Evolutionary conservation across 208 protist species (phyloP).

Genomic region (Crithidia fasciculata): DNA sequence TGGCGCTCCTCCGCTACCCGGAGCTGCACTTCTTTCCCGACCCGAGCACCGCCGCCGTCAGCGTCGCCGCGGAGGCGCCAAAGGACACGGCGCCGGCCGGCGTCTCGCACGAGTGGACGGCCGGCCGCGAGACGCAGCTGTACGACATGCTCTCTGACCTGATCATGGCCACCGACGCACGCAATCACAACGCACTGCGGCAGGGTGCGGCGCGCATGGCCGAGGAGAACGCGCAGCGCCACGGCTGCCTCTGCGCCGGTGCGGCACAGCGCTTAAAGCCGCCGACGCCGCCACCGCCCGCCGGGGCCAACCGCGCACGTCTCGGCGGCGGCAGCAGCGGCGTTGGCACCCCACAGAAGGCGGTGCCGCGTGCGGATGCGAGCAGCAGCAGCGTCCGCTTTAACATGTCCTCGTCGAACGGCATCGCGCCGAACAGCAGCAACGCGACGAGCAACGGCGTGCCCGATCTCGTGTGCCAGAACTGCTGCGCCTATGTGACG

Average conservation of each 20-base stretch:
- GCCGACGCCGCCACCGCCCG: background rate
- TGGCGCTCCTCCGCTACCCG: conserved; percentile 51
- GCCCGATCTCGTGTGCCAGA: conserved; percentile 19
- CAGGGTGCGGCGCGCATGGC: conserved; percentile 32
- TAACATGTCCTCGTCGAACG: background rate
- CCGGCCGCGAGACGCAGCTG: conserved; percentile 39
- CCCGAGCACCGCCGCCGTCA: conserved; percentile 1
- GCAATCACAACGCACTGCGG: conserved; percentile 42
- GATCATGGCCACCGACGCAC: conserved; percentile 67
- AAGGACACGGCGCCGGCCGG: conserved; percentile 16
- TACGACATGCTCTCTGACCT: conserved; percentile 62
- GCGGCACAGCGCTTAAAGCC: background rate
- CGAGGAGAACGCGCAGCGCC: conserved; percentile 40
- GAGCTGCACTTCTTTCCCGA: conserved; percentile 59
- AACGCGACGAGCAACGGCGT: background rate
- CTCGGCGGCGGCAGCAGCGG: background rate
- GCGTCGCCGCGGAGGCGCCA: background rate
- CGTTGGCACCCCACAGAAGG: background rate
- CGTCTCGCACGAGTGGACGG: conserved; percentile 47
- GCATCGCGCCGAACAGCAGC: background rate
- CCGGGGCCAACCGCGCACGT: background rate
- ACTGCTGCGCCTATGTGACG: conserved; percentile 54
- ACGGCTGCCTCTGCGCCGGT: conserved; percentile 46
- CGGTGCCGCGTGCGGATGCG: too few relatives aligned
- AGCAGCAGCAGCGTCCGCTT: background rate